Base-by-base conservation (phyloP, 2,329 filamentous ascomycete genomes). In the Lecanicillium sp. region DNA sequence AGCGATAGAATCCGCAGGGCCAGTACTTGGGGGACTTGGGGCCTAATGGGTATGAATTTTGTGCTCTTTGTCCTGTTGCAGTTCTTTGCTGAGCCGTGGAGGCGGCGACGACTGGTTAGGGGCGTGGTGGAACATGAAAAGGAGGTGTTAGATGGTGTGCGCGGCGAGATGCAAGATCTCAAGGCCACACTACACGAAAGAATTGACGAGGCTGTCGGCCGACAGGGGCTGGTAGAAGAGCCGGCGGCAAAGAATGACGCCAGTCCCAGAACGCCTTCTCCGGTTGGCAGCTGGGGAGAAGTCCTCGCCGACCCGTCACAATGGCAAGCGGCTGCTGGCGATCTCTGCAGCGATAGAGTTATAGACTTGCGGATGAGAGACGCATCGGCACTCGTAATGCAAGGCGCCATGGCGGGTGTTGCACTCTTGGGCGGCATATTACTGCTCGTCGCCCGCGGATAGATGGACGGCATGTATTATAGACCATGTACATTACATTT, bases 11-110 rank as follows among this genome's bases (percentile, higher is more conserved):
- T 98, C 57, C 75, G 92, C 27, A 74, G 92, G 48, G 95, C 95
- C 71, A 92, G 85, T 58, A 98, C 92, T 0, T 98, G 92, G 92
- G 90, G 94, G 27, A 98, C 92, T 0, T 97, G 94, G 80, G 92
- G 90, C 1, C 67, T 98, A 45, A 98, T 98, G 92, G 90, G 90
- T 17, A 77, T 97, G 54, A 98, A 98, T 57, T 85, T 97, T 22
- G 59, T 97, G 44, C 65, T 98, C 33, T 87, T 98, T 56, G 63
- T 98, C 38, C 72, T 89, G 14, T 80, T 94, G 50, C 82, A 96
- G 62, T 81, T 94, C 50, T 79, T 92, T 15, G 82, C 95, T 44
- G 90, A 98, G 70, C 92, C 92, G 4, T 97, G 90, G 87, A 79
- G 88, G 50, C 71, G 92, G 50, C 72, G 69, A 54, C 72, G 87